phyloP scores from a whole-genome alignment of 2,329 filamentous ascomycete species.

The Aspergillus novoparasiticus region DNA sequence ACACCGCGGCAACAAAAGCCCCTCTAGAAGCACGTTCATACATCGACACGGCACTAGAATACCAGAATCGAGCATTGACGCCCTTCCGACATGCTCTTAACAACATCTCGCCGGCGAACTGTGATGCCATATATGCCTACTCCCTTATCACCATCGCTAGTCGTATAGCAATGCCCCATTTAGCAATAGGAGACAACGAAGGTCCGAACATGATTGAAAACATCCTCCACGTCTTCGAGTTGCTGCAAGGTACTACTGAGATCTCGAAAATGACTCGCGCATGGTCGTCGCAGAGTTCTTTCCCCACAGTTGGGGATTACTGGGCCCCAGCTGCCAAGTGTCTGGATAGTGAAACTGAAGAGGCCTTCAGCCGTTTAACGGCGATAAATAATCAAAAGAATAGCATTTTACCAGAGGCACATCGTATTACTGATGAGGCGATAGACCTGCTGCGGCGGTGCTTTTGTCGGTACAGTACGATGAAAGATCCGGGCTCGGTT shows the following conservation, averaged over 20 bases:
- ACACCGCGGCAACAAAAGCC: slow-evolving; percentile 33
- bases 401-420: background rate
- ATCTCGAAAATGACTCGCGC: background rate
- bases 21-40: slow-evolving; percentile 20
- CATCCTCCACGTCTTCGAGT: background rate
- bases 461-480: background rate
- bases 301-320: background rate
- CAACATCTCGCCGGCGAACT: slow-evolving; percentile 30
- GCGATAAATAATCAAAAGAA: background rate
- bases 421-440: background rate
- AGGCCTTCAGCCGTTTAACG: background rate
- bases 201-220: background rate
- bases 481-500: slow-evolving; percentile 26
- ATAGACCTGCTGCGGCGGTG: background rate
- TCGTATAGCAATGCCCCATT: slow-evolving; percentile 27
- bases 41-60: slow-evolving; percentile 29
- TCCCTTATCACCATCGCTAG: slow-evolving; percentile 31
- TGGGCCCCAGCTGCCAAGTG: background rate
- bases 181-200: background rate
- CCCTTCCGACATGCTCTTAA: slow-evolving; percentile 32
- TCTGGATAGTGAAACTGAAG: background rate
- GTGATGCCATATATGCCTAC: slow-evolving; percentile 32
- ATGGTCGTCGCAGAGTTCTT: background rate
- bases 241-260: background rate
- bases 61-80: slow-evolving; percentile 27